Conservation (phyloP, 148 eudicot genomes). For the Cornus kousa region DNA sequence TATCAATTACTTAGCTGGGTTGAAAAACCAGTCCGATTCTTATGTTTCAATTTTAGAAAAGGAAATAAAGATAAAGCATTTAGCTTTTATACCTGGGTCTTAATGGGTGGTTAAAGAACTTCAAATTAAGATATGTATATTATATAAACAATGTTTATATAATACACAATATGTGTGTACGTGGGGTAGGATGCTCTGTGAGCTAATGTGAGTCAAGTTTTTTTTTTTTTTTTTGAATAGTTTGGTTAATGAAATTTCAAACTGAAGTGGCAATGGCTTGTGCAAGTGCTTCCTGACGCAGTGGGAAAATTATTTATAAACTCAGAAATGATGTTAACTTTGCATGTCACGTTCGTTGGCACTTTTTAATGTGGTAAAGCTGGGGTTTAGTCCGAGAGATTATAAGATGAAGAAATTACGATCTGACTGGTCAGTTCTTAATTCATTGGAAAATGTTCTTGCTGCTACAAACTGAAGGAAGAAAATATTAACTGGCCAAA, state of each 20-base stretch:
- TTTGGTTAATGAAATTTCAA: neutral
- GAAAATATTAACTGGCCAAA: neutral
- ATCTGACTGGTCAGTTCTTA: neutral
- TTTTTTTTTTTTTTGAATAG: neutral
- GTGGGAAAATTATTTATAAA: neutral
- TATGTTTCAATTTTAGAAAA: no score
- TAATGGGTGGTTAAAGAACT: no score
- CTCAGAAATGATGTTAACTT: neutral
- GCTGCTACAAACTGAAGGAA: constrained; percentile 1
- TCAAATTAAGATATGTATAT: no score
- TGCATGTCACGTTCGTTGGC: neutral
- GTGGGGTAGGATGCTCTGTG: no score
- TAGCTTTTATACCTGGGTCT: no score
- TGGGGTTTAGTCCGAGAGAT: constrained; percentile 7
- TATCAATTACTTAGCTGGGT: no score
- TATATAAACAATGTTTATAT: no score
- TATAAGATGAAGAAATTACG: neutral
- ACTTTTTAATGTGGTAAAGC: neutral
- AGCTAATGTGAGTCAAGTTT: no score
- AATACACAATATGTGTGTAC: no score
- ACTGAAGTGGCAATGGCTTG: neutral
- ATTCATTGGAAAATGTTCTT: neutral
- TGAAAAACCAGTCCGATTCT: no score
- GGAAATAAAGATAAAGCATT: no score
- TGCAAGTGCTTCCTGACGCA: neutral